Conservation (phyloP, 768 basidiomycete species). For the Boletus rubroflammeus region DNA sequence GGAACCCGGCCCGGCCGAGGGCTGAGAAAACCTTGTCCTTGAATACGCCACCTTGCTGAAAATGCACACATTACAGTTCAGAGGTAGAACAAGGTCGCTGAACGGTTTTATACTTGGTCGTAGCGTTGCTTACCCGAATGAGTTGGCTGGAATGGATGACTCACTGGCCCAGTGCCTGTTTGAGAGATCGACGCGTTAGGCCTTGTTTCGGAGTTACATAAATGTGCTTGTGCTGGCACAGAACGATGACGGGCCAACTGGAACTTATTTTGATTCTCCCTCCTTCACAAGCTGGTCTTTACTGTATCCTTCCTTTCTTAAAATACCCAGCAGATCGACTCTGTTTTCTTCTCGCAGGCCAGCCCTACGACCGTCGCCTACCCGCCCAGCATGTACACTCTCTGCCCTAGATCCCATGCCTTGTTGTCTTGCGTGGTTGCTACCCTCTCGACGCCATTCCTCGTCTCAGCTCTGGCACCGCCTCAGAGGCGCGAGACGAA, state of each 20-base stretch:
- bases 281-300: slow-evolving; percentile 7
- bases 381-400: slow-evolving; percentile 1
- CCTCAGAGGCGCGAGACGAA: slow-evolving; percentile 22
- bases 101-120: background rate
- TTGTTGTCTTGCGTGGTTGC: slow-evolving; percentile 7
- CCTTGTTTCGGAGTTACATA: slow-evolving; percentile 8
- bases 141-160: background rate
- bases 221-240: too few relatives aligned
- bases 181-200: background rate
- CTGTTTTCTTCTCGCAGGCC: background rate
- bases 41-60: background rate
- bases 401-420: background rate
- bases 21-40: background rate
- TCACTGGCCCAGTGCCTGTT: background rate
- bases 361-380: background rate
- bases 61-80: background rate
- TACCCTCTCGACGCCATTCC: slow-evolving; percentile 5
- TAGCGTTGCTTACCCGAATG: background rate
- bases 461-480: slow-evolving; percentile 13
- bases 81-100: background rate
- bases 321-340: slow-evolving; percentile 1
- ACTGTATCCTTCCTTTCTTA: background rate
- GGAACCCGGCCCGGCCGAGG: background rate
- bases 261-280: background rate
- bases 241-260: background rate